Base-by-base conservation (phyloP, 108 stramenopile species). In the Thalassiosira profunda region DNA sequence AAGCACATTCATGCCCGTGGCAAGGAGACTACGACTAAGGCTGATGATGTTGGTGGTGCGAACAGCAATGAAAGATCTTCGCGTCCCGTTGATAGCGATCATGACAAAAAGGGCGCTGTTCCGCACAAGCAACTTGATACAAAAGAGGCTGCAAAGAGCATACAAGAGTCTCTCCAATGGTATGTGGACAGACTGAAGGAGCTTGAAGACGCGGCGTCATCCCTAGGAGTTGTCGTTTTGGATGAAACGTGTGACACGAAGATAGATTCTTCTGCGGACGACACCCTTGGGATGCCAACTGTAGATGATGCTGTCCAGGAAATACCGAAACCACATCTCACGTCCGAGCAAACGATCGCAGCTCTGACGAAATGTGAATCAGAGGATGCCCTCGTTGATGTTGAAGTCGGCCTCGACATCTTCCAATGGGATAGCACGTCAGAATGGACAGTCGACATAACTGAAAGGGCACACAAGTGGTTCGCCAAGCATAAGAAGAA, bases 391-490 rank as follows among this genome's bases (percentile, higher is more conserved):
- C 54, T 81, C 6, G 48, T 52, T 15, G 37, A 65, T 12, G 58
- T 76, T 9, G 81, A 82, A 41, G 65, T 45, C 12, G 41, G 70
- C 12, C 40, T 77, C 7, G 81, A 77, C 38, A 44, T 82, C 2
- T 37, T 61, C 3, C 25, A 67, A 9, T 81, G 80, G 70, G 63
- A 66, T 35, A 53, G 20, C 31, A 34, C 25, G 15, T 76, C 74
- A 0, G 43, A 5, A 1, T 81, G 80, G 80, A 70, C 37, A n/a
- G 53, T 81, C 18, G 80, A 81, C 20, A 63, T 75, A 10, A 81
- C 74, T n/a, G 78, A 79, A 31, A 47, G 74, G 31, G 80, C 73
- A 3, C 80, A 75, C 44, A 81, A 76, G 46, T 81, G 70, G 63
- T 76, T 81, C 31, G 55, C 43, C 0, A 71, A 47, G 31, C 74